These are phyloP conservation scores for Periconia macrospinosa DNA, from an alignment of 2,329 filamentous ascomycete genomes.

Conservation along the genomic window DNA sequence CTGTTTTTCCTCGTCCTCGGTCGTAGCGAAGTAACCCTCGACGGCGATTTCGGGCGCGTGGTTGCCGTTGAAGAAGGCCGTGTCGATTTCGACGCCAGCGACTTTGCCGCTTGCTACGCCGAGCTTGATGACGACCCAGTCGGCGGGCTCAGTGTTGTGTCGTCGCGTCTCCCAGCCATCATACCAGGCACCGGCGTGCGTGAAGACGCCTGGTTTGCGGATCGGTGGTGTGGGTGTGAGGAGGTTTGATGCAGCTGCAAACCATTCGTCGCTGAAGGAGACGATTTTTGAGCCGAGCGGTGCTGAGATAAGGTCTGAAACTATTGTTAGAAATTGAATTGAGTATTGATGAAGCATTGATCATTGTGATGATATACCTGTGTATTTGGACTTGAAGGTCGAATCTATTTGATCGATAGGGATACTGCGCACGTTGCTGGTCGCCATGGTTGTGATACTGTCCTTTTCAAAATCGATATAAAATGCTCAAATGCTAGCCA, in stretches of 20 bases:
- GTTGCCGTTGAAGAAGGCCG: constrained; percentile 80
- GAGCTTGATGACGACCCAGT: constrained; percentile 63
- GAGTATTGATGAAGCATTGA: background rate
- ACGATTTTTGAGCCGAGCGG: constrained; percentile 56
- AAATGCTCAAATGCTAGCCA: background rate
- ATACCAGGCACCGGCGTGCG: constrained; percentile 65
- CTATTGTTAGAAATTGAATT: background rate
- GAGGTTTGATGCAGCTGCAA: constrained; percentile 62
- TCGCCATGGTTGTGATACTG: constrained; percentile 28
- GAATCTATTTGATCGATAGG: constrained; percentile 55
- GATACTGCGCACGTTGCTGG: constrained; percentile 38
- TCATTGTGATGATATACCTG: constrained; percentile 32
- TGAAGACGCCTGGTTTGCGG: constrained; percentile 60
- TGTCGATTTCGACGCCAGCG: constrained; percentile 77
- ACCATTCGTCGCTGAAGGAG: constrained; percentile 63
- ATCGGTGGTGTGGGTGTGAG: constrained; percentile 59
- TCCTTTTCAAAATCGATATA: background rate
- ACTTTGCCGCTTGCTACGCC: constrained; percentile 71
- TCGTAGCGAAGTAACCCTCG: constrained; percentile 68
- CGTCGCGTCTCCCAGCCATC: constrained; percentile 67
- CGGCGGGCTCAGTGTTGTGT: constrained; percentile 60
- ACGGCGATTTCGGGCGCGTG: constrained; percentile 79
- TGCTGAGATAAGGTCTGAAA: constrained; percentile 55
- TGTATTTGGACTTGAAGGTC: constrained; percentile 59
- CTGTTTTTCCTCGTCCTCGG: constrained; percentile 62